These are phyloP conservation scores for Lenwebbia sp. DNA, from an alignment of 345 rosid species.

Conservation along the genomic window DNA sequence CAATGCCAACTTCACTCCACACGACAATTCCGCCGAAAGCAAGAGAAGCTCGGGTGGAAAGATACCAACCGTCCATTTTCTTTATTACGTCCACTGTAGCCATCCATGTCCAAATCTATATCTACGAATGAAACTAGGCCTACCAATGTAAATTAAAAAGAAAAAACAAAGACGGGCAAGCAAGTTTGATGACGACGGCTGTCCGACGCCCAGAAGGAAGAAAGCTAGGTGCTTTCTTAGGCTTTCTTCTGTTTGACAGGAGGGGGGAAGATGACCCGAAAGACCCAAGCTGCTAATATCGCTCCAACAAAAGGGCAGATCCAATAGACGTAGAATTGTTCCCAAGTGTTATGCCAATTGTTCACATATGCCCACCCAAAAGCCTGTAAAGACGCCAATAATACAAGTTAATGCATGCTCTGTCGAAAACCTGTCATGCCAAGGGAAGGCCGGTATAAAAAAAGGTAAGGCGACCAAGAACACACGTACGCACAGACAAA, in stretches of 20 bases:
- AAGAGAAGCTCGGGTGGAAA: neutral
- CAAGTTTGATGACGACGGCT: neutral
- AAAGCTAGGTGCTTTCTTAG: constrained; percentile 7
- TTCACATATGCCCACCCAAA: constrained; percentile 89
- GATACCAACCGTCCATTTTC: neutral
- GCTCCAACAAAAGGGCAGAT: constrained; percentile 81
- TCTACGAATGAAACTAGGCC: neutral
- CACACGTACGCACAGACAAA: neutral
- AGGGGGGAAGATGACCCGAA: constrained; percentile 53
- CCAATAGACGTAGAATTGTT: constrained; percentile 91
- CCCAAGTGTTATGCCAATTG: constrained; percentile 84
- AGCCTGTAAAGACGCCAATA: constrained; percentile 35
- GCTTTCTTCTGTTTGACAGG: constrained; percentile 49
- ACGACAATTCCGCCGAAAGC: neutral
- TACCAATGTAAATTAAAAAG: neutral
- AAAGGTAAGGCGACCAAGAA: neutral
- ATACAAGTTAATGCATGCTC: neutral
- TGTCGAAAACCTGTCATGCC: neutral
- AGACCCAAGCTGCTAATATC: constrained; percentile 60
- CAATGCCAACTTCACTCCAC: neutral
- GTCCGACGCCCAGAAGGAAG: neutral
- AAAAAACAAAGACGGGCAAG: neutral
- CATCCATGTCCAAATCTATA: neutral
- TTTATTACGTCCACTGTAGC: neutral
- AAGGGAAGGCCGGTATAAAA: neutral